A percentile compares a stretch with the other conserved stretches of the same genome.
Evolutionary conservation across 768 basidiomycete genomes (phyloP).

Genomic region (Termitomyces heimii): DNA sequence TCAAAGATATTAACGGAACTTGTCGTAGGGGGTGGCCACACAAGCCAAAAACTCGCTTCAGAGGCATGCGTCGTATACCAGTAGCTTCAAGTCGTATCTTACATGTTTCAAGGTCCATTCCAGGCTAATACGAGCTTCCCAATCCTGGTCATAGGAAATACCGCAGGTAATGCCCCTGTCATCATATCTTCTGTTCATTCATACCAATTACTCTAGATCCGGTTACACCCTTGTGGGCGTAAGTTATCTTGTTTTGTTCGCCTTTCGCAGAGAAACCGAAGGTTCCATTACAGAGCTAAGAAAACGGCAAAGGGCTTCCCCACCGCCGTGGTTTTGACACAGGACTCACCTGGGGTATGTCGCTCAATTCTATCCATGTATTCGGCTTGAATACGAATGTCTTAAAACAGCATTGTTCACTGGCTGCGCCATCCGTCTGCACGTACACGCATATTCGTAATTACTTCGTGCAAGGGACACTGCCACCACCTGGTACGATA

Average conservation of each 20-base stretch:
- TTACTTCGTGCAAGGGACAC: constrained; percentile 34
- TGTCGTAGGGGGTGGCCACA: constrained; percentile 18
- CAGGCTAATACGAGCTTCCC: constrained; percentile 25
- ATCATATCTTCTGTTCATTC: background rate
- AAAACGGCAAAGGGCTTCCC: constrained; percentile 31
- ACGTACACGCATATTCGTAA: constrained; percentile 23
- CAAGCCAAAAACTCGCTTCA: constrained; percentile 16
- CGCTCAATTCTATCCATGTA: background rate
- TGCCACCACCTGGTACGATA: constrained; percentile 33
- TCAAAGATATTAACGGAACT: background rate
- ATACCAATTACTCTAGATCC: constrained; percentile 12
- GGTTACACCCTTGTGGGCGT: constrained; percentile 21
- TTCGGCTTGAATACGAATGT: background rate
- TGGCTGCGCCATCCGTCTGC: constrained; percentile 20
- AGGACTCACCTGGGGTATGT: constrained; percentile 35
- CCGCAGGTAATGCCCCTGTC: constrained; percentile 13
- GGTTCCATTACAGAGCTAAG: constrained; percentile 24
- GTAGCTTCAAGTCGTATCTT: background rate
- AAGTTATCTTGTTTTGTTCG: constrained; percentile 1
- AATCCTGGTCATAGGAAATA: constrained; percentile 21
- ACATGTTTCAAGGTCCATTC: constrained; percentile 18
- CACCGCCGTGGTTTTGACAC: constrained; percentile 34
- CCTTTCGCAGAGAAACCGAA: background rate
- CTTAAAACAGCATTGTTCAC: constrained; percentile 18
- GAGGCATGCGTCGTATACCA: constrained; percentile 9